phyloP scores from a whole-genome alignment of 2,329 filamentous ascomycete genomes.

The Aureobasidium sp. region DNA sequence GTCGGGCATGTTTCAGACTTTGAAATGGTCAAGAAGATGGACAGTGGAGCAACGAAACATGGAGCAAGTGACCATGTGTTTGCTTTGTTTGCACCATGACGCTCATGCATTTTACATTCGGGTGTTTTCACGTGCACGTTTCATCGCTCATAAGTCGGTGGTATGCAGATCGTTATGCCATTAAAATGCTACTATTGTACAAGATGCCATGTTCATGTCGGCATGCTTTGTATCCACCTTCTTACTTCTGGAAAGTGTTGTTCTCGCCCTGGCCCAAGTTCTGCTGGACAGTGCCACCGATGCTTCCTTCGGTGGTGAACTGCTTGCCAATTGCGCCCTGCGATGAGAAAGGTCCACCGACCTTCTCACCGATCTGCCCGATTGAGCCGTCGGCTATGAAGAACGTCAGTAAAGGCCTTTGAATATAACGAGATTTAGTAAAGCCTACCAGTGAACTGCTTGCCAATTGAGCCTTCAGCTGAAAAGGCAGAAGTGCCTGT shows the following conservation, averaged over 20 bases:
- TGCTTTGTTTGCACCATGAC: constrained; percentile 6
- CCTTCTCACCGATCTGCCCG: constrained; percentile 32
- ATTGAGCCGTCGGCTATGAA: constrained; percentile 28
- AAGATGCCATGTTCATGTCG: constrained; percentile 12
- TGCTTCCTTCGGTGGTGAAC: constrained; percentile 23
- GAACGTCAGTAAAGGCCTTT: constrained; percentile 14
- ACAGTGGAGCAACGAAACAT: not conserved
- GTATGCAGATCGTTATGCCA: not conserved
- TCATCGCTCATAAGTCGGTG: not conserved
- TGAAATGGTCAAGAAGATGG: not conserved
- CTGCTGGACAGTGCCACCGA: constrained; percentile 33
- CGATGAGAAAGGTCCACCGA: constrained; percentile 33
- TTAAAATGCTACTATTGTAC: not conserved
- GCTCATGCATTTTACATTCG: not conserved
- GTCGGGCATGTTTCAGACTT: not conserved
- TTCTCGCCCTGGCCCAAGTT: constrained; percentile 27
- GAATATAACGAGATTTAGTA: not conserved
- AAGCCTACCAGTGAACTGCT: constrained; percentile 28
- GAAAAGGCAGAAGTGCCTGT: constrained; percentile 25
- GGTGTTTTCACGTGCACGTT: not conserved
- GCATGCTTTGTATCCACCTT: not conserved
- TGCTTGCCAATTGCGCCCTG: constrained; percentile 32
- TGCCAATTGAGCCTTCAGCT: constrained; percentile 30
- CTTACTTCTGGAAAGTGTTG: constrained; percentile 17
- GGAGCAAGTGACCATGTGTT: not conserved